phyloP scores from a whole-genome alignment of 2,329 filamentous ascomycete genomes.

The Hypomyces perniciosus region DNA sequence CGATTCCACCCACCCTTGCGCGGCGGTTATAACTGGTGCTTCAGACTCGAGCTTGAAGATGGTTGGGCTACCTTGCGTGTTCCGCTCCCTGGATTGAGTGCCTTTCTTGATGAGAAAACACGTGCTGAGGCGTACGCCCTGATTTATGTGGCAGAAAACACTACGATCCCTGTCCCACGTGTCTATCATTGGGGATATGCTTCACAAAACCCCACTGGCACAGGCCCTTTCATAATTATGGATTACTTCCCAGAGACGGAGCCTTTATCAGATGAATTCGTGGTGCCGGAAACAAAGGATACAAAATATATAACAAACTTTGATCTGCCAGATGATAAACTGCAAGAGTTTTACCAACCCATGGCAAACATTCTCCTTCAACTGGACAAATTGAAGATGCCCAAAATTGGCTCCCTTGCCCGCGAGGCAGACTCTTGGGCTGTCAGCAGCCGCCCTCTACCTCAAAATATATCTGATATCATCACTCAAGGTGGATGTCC shows the following conservation, averaged over 20 bases:
- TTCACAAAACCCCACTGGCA: constrained; percentile 25
- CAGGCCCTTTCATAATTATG: constrained; percentile 35
- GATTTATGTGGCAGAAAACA: constrained; percentile 26
- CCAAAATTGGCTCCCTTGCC: constrained; percentile 32
- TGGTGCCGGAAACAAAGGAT: constrained; percentile 18
- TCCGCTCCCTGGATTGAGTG: neutral
- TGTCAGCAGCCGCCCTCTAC: constrained; percentile 27
- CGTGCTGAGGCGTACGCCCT: constrained; percentile 30
- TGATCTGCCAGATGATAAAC: constrained; percentile 20
- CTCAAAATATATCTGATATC: constrained; percentile 31
- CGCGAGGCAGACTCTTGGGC: constrained; percentile 23
- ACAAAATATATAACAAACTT: constrained; percentile 25
- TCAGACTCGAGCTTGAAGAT: neutral
- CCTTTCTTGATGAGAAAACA: constrained; percentile 32
- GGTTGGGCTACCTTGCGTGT: neutral
- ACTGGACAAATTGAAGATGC: constrained; percentile 28
- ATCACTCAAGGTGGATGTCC: constrained; percentile 18
- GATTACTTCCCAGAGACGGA: constrained; percentile 27
- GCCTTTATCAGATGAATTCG: constrained; percentile 23
- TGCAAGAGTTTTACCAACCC: constrained; percentile 32
- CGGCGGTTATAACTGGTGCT: neutral
- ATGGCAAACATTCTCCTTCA: constrained; percentile 38
- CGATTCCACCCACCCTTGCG: neutral
- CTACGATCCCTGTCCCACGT: constrained; percentile 29
- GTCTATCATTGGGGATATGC: constrained; percentile 26